Base-by-base conservation (phyloP, 805 yeast genomes). In the Zygosaccharomyces gambellarensis region DNA sequence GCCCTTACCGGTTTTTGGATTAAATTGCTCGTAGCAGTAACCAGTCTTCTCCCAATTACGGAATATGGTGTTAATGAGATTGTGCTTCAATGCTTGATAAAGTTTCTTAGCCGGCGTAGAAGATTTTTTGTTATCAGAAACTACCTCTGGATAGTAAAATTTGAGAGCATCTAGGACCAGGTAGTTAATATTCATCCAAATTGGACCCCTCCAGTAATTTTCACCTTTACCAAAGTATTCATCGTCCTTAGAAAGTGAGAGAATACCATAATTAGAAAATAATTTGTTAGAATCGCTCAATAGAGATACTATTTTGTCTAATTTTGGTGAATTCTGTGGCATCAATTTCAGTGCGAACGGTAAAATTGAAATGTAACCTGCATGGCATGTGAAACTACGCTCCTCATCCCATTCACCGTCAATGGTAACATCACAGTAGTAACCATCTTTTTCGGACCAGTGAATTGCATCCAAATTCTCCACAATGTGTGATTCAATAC, bases 201-300 rank as follows among this genome's bases (percentile, higher is more conserved):
- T 76, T 17, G 95, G 88, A 1, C 97, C 94, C 54, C 96, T 79
- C 99, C 99, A 94, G 71, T 94, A 94, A 67, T 92, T 83, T 62
- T 94, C 99, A 6, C 77, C 92, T 0, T 83, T 79, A 48, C 85
- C 85, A 69, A 85, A 94, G 50, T 62, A 70, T 19, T 71, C 71
- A 58, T 87, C 90, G 4, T 74, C 58, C 59, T 80, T 81, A 0
- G 96, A 86, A 32, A 94, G 71, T 0, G 96, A 86, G 54, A 96
- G 75, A 32, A 94, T 72, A 11, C 99, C 99, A 57, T 64, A 89
- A 1, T 76, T 77, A 6, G 88, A 70, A 86, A 94, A 90, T 46
- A 94, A 69, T 59, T 83, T 82, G 10, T 80, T 79, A 1, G 90
- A 86, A 60, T 90, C 86, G 4, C 79, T 61, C 39, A 94, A 74